Percentiles rank a stretch among this genome's conserved stretches.
phyloP scores from a whole-genome alignment of 2,329 filamentous ascomycete genomes.

The Trichoderma sp. region DNA sequence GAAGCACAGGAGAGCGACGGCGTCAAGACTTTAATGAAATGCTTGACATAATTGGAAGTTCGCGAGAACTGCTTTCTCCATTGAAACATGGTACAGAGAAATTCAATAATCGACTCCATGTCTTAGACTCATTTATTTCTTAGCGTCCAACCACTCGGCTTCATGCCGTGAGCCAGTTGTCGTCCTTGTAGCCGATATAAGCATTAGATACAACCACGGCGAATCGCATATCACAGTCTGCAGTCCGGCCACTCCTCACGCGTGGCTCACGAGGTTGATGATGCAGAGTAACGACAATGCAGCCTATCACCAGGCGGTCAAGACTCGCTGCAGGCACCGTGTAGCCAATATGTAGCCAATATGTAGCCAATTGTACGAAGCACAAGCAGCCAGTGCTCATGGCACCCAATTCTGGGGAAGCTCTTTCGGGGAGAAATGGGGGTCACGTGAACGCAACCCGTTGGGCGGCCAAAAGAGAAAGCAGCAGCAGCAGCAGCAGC shows the following conservation, averaged over 20 bases:
- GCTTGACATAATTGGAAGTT: constrained; percentile 1
- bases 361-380: neutral
- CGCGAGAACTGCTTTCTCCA: neutral
- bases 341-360: constrained; percentile 6
- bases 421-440: neutral
- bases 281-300: constrained; percentile 4
- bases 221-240: neutral
- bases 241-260: neutral
- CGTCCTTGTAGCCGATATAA: constrained; percentile 2
- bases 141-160: neutral
- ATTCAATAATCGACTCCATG: constrained; percentile 5
- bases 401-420: neutral
- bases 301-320: neutral
- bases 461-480: no score
- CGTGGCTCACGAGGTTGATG: no score
- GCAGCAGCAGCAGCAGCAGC: no score
- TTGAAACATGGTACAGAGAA: neutral
- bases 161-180: neutral
- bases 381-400: no score
- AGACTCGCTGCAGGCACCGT: constrained; percentile 6
- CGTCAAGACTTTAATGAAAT: neutral
- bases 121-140: neutral
- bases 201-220: neutral
- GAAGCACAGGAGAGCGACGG: neutral
- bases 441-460: constrained; percentile 18